Conservation (phyloP, 148 eudicot species). For the Heliamphora exappendiculata region DNA sequence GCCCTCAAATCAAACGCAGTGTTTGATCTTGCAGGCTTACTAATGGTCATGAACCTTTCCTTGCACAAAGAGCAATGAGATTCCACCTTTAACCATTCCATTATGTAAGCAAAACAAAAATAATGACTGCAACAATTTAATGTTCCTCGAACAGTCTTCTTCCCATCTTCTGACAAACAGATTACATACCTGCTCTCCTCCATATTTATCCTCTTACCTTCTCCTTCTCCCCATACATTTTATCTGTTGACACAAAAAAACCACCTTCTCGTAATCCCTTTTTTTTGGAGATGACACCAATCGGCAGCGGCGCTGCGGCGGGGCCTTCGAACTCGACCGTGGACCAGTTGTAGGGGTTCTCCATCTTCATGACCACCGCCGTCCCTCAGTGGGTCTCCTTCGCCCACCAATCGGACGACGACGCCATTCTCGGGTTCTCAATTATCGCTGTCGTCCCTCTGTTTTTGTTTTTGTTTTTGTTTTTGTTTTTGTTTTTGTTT, state of each 20-base stretch:
- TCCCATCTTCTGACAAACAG: constrained; percentile 83
- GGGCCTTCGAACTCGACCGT: constrained; percentile 68
- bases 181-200: constrained; percentile 79
- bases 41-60: constrained; percentile 71
- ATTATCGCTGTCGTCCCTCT: too few relatives aligned
- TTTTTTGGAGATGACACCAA: too few relatives aligned
- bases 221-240: constrained; percentile 46
- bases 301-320: constrained; percentile 29
- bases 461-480: too few relatives aligned
- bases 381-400: constrained; percentile 38
- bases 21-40: constrained; percentile 50
- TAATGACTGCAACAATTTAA: constrained; percentile 84
- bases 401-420: constrained; percentile 5
- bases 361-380: constrained; percentile 89
- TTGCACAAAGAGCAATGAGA: constrained; percentile 95
- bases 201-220: constrained; percentile 55
- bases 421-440: background rate
- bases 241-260: constrained; percentile 25
- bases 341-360: constrained; percentile 87
- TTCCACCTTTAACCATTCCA: constrained; percentile 99
- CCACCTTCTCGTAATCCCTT: constrained; percentile 36
- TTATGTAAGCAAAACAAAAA: constrained; percentile 86
- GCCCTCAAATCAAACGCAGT: constrained; percentile 44
- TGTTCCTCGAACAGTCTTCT: constrained; percentile 70
- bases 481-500: too few relatives aligned